phyloP scores from a whole-genome alignment of 2,329 filamentous ascomycete species.

The Venturia effusa region DNA sequence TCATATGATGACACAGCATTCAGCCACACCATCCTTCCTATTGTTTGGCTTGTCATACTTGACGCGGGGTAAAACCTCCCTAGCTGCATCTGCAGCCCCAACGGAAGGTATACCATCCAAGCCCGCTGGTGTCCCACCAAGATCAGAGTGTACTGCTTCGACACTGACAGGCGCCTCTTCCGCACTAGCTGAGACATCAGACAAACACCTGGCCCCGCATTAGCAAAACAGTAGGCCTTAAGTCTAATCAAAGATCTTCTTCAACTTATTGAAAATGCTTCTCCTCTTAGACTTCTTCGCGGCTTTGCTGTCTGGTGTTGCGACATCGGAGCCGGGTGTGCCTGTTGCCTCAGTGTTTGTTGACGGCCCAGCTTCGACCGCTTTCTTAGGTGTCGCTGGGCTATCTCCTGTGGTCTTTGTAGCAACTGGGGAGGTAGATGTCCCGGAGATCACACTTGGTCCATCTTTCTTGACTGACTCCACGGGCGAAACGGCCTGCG shows the following conservation, averaged over 20 bases:
- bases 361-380: conserved; percentile 13
- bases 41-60: neutral
- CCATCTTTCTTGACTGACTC: conserved; percentile 24
- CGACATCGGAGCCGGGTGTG: conserved; percentile 9
- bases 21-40: neutral
- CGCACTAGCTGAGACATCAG: neutral
- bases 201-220: neutral
- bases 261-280: conserved; percentile 37
- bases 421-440: neutral
- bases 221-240: neutral
- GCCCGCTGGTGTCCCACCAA: neutral
- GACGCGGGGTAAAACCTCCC: neutral
- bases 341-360: conserved; percentile 20
- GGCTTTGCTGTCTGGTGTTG: conserved; percentile 28
- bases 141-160: neutral
- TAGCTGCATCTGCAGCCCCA: neutral
- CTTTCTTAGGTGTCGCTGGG: conserved; percentile 23
- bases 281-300: conserved; percentile 38
- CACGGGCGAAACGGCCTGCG: neutral
- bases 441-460: conserved; percentile 17
- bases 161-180: neutral
- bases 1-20: conserved; percentile 1
- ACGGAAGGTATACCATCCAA: neutral
- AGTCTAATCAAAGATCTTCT: conserved; percentile 32
- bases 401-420: conserved; percentile 14